These are phyloP conservation scores for Sedum album DNA, from an alignment of 164 flowering plant genomes.

Conservation along the genomic window DNA sequence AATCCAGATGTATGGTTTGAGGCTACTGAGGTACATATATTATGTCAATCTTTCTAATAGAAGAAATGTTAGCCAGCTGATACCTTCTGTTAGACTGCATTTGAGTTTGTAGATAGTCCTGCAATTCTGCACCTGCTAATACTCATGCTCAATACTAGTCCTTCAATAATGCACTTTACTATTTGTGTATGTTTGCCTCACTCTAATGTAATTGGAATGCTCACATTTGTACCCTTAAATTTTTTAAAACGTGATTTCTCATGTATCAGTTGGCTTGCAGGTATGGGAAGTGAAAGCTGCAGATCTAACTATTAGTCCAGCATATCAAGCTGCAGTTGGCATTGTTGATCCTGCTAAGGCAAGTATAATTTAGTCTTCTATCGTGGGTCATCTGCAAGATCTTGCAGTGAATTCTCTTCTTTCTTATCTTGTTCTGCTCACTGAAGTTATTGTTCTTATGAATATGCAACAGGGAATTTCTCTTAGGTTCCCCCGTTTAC, in stretches of 20 bases:
- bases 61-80: neutral
- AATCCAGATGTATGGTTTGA: slow-evolving; percentile 99
- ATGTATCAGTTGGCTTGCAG: slow-evolving; percentile 22
- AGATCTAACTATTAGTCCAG: slow-evolving; percentile 92
- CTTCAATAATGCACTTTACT: neutral
- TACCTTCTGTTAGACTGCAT: neutral
- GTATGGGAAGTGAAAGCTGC: slow-evolving; percentile 99
- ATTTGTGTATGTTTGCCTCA: too few relatives aligned
- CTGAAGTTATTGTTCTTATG: neutral
- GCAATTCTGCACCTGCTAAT: neutral
- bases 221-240: neutral
- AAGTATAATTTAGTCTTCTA: neutral
- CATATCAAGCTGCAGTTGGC: slow-evolving; percentile 80
- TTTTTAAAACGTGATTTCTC: neutral
- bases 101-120: neutral
- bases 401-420: neutral
- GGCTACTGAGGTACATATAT: slow-evolving; percentile 62
- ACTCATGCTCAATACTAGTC: neutral
- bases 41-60: neutral
- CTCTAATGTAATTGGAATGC: too few relatives aligned
- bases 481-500: slow-evolving; percentile 80
- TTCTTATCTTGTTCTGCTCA: neutral
- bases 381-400: neutral
- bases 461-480: slow-evolving; percentile 68
- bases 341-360: slow-evolving; percentile 80